A percentile compares a stretch with the other conserved stretches of the same genome.
These are phyloP conservation scores for Hericium coralloides DNA, from an alignment of 768 basidiomycete genomes.

Conservation along the genomic window DNA sequence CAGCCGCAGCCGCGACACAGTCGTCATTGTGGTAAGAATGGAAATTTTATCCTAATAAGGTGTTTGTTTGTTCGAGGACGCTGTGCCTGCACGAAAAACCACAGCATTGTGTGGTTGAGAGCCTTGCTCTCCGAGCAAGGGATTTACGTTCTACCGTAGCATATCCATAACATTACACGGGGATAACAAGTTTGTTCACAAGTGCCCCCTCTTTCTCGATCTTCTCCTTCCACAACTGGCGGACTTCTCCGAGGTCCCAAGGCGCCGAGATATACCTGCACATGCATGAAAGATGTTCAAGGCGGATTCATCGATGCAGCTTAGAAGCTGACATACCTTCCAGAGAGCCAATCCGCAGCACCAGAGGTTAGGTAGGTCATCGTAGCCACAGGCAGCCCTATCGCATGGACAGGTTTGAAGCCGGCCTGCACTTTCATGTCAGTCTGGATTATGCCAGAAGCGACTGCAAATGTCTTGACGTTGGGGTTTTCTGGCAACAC, in stretches of 20 bases:
- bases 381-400: not conserved
- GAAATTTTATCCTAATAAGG: too few species aligned
- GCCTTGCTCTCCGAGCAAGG: too few species aligned
- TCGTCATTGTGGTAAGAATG: too few species aligned
- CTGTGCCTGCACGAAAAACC: too few species aligned
- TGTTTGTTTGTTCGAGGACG: too few species aligned
- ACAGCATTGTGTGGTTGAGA: too few species aligned
- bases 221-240: not conserved
- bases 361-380: not conserved
- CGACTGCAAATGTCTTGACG: not conserved
- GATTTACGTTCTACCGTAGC: too few species aligned
- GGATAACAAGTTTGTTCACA: not conserved
- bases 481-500: not conserved
- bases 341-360: not conserved
- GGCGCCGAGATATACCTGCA: not conserved
- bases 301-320: not conserved
- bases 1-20: too few species aligned
- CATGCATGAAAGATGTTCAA: not conserved
- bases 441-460: not conserved
- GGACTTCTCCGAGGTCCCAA: not conserved
- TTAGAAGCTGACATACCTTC: not conserved
- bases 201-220: not conserved
- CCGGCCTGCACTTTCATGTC: not conserved
- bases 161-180: not conserved
- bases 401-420: not conserved